Evolutionary conservation across 73 alveolate species (phyloP), one percentile per base, ranked within the genome.

Genomic region (Symbiodinium natans): DNA sequence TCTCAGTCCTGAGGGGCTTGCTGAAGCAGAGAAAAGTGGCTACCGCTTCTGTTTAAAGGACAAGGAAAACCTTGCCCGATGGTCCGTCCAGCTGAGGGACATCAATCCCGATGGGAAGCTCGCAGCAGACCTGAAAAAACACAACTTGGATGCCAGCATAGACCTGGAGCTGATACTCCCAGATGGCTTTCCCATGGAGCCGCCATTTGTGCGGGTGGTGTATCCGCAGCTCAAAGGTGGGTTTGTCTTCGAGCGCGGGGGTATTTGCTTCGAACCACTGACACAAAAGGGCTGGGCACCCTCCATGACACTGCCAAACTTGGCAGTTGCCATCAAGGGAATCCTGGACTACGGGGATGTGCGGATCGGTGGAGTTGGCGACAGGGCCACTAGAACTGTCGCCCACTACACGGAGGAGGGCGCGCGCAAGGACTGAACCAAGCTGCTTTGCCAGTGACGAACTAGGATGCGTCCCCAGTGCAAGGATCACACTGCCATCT

Each of bases 281-380:
- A 87, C 94, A 25, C 86, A 17, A 43, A 87, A 87, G 71, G 94
- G 94, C 43, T 87, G 94, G 94, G 94, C 68, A 23, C 94, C 94
- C n/a, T 87, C 94, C 41, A 87, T 87, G 94, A 87, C 94, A 6
- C 68, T 87, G 40, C 94, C 94, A 3, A 83, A 84, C 43, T 85
- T 87, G 46, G 94, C 94, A 17, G 59, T 87, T 39, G 94, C 94
- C 75, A 87, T 87, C 94, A 87, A 87, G 42, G 94, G 94, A 41
- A 87, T 87, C 68, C 68, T 87, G 38, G 94, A 87, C 39, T 87
- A 87, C 43, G 94, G 94, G 94, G 94, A 87, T n/a, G 94, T 87
- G 68, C 94, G 94, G 41, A 83, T 87, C 68, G 94, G 71, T 56
- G 94, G 94, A 34, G 94, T 87, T 4, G 94, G 94, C 85, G 85